phyloP scores from a whole-genome alignment of 176 grass and related monocot genomes.

The Carex cristatella region DNA sequence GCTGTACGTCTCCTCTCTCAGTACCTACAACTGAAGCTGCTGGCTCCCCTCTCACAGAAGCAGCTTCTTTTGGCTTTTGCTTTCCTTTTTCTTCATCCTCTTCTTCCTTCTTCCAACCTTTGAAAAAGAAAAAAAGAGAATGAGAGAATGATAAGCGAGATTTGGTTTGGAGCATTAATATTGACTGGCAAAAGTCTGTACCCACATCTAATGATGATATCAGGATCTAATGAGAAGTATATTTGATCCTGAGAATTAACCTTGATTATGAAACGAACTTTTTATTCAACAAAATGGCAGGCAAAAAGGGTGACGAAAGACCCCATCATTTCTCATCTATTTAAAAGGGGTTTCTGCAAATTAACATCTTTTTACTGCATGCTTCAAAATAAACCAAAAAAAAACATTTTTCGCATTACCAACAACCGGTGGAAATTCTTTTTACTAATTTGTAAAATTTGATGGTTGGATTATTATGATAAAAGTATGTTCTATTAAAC shows the following conservation, averaged over 20 bases:
- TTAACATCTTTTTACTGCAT: background rate
- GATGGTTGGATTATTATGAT: background rate
- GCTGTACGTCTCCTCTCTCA: conserved; percentile 53
- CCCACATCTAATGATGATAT: background rate
- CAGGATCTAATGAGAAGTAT: background rate
- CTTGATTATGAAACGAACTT: background rate
- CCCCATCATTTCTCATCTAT: background rate
- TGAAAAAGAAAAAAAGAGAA: background rate
- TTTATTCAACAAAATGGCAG: background rate
- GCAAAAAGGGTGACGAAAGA: background rate
- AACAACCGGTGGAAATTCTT: background rate
- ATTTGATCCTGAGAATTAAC: background rate
- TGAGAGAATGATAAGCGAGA: background rate
- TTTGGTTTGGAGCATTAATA: background rate
- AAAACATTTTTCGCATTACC: background rate
- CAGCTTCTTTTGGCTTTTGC: conserved; percentile 8
- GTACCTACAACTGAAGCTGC: conserved; percentile 17
- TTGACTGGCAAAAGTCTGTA: background rate
- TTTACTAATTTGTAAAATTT: background rate
- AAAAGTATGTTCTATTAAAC: background rate
- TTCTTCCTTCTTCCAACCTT: conserved; percentile 20
- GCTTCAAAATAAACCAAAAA: background rate
- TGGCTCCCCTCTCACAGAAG: conserved; percentile 12
- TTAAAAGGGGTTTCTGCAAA: background rate
- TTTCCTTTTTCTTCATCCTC: conserved; percentile 37